Evolutionary conservation across 2,329 filamentous ascomycete species (phyloP), one percentile per base, ranked within the genome.

Genomic region (Tothia fuscella): DNA sequence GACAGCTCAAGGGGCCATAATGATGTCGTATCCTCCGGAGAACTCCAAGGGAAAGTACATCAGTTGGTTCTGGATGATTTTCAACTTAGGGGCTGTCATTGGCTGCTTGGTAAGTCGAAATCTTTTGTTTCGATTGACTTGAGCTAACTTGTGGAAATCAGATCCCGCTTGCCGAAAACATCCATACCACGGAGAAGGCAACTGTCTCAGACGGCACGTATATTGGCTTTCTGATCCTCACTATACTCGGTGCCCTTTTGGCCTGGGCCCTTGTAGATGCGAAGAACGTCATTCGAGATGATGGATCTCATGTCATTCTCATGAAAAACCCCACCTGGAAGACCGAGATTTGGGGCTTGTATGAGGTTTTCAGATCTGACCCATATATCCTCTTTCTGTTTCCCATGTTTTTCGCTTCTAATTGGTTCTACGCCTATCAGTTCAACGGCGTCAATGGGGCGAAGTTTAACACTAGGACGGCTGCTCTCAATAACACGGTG

Each of bases 271-370:
- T 93, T 3, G 76, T 76, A 53, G 76, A 91, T 53, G 82, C 82
- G 28, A 73, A 73, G 50, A 72, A 76, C 42, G 74, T 94, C 47
- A 66, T 83, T 49, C 84, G 87, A 47, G 67, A 72, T 28, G 85
- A 94, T 56, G 84, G 85, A 45, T 81, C 81, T 44, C 65, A 76
- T 45, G 78, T 93, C 55, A 86, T 93, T 48, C 63, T 88, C 48
- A 93, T 89, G 82, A 89, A 91, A 67, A 83, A 93, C 61, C 87
- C 87, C 3, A 83, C 82, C 39, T 93, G 83, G 82, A 75, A 76
- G 54, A 79, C 82, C 3, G 87, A 94, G 62, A 61, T 93, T 47
- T 48, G 72, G 14, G 87, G 87, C 42, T 74, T 94, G 2, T 80
- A 71, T 59, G 72, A 91, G 58, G 85, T 82, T 1, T 63, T 93